phyloP scores from a whole-genome alignment of 345 rosid genomes.

The Streptanthus diversifolius region DNA sequence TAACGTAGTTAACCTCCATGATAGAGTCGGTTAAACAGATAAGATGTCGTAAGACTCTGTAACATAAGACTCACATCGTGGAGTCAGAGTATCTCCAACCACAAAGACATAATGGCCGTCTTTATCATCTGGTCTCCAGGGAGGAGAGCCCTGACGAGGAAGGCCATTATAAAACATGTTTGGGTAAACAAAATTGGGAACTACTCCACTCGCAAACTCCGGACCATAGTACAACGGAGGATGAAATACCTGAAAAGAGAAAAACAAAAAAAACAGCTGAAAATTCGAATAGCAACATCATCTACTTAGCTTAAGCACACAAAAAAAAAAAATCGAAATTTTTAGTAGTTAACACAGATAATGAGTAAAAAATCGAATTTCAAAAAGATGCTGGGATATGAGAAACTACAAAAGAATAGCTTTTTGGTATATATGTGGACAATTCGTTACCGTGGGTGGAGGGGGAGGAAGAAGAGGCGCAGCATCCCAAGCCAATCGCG shows the following conservation, averaged over 20 bases:
- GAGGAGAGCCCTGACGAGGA: slow-evolving; percentile 56
- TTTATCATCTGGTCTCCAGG: slow-evolving; percentile 83
- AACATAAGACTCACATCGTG: slow-evolving; percentile 50
- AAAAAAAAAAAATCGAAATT: background rate
- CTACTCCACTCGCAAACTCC: slow-evolving; percentile 47
- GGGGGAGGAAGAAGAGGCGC: slow-evolving; percentile 48
- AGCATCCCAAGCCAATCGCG: slow-evolving; percentile 69
- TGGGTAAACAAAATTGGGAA: slow-evolving; percentile 48
- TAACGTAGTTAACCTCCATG: background rate
- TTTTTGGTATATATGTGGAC: background rate
- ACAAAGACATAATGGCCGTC: slow-evolving; percentile 72
- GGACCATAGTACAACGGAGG: slow-evolving; percentile 51
- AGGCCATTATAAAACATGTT: slow-evolving; percentile 45
- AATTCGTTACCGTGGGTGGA: slow-evolving; percentile 44
- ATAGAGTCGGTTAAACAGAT: slow-evolving; percentile 13
- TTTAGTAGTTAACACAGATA: background rate
- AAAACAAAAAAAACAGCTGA: background rate
- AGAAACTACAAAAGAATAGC: background rate
- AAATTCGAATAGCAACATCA: too few species aligned
- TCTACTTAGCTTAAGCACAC: slow-evolving; percentile 3
- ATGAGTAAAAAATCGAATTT: background rate
- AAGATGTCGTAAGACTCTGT: slow-evolving; percentile 6
- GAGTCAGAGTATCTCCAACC: slow-evolving; percentile 62
- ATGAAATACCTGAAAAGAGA: slow-evolving; percentile 52
- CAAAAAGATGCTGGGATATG: background rate